Conservation (phyloP, 2,329 filamentous ascomycete species). For the Ceratocystis harringtonii region DNA sequence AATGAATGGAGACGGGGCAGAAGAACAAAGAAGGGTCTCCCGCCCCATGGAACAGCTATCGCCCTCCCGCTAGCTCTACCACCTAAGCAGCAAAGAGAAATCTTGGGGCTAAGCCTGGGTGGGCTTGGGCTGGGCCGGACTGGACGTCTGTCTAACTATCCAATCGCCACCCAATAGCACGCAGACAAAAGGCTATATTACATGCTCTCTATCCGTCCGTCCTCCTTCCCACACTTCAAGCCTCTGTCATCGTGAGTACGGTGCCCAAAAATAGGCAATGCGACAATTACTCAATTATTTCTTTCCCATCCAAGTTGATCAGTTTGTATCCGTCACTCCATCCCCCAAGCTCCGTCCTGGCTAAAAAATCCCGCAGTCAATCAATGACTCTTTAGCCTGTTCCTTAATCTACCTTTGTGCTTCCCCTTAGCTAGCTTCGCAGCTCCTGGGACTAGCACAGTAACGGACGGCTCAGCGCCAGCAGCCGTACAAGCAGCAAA, state of each 20-base stretch:
- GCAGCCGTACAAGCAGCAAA: background rate
- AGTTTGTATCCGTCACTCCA: too few species aligned
- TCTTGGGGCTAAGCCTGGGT: background rate
- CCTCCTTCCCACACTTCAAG: background rate
- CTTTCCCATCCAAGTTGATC: too few species aligned
- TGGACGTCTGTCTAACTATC: background rate
- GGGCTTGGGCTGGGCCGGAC: background rate
- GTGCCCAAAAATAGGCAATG: background rate
- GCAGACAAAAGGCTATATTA: background rate
- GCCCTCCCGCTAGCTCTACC: background rate
- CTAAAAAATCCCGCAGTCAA: conserved; percentile 1
- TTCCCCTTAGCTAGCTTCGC: background rate
- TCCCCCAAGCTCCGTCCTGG: background rate
- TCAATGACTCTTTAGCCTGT: background rate
- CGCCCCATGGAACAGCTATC: background rate
- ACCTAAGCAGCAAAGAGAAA: background rate
- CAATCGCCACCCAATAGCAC: background rate
- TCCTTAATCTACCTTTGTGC: background rate
- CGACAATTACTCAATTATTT: too few species aligned
- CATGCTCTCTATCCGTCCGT: background rate
- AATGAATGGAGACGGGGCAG: background rate
- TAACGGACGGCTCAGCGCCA: background rate
- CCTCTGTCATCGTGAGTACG: background rate
- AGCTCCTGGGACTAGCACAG: background rate
- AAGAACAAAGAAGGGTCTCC: background rate